Evolutionary conservation across 208 protist genomes (phyloP).

Genomic region (Wallacemonas rigidus): DNA sequence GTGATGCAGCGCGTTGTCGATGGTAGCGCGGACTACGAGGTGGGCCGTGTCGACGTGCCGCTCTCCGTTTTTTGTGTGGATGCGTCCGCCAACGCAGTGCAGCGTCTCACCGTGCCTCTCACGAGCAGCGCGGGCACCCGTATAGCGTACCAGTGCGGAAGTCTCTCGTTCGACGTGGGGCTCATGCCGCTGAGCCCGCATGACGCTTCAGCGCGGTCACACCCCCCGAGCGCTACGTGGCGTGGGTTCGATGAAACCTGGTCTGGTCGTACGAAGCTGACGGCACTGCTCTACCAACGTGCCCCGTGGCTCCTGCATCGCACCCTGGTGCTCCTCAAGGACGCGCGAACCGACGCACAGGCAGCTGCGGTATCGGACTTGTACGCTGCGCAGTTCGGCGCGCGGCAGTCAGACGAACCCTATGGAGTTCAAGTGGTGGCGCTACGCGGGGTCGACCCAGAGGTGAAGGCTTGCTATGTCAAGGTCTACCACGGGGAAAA

Average conservation of each 20-base stretch:
- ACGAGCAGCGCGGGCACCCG: constrained; percentile 2
- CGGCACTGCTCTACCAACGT: constrained; percentile 27
- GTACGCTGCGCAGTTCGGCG: constrained; percentile 18
- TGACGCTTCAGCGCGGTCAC: neutral
- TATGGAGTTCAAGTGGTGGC: constrained; percentile 30
- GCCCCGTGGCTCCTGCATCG: constrained; percentile 39
- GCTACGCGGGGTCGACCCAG: constrained; percentile 21
- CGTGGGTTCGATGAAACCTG: constrained; percentile 1
- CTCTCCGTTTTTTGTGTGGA: constrained; percentile 1
- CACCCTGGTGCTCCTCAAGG: constrained; percentile 31
- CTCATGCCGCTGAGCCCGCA: constrained; percentile 8
- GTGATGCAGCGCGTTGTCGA: neutral
- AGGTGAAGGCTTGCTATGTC: constrained; percentile 30
- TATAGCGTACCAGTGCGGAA: constrained; percentile 1
- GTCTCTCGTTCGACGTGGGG: constrained; percentile 26
- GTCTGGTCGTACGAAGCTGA: constrained; percentile 18
- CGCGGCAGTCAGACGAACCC: neutral
- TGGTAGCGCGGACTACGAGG: constrained; percentile 10
- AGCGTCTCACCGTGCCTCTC: constrained; percentile 5
- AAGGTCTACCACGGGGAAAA: constrained; percentile 19
- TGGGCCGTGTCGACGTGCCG: constrained; percentile 13
- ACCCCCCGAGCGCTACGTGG: neutral
- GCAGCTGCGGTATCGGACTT: constrained; percentile 8
- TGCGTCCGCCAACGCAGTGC: neutral
- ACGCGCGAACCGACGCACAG: constrained; percentile 7